Evolutionary conservation across 768 basidiomycete genomes (phyloP).

Genomic region (Termitomyces sp.): DNA sequence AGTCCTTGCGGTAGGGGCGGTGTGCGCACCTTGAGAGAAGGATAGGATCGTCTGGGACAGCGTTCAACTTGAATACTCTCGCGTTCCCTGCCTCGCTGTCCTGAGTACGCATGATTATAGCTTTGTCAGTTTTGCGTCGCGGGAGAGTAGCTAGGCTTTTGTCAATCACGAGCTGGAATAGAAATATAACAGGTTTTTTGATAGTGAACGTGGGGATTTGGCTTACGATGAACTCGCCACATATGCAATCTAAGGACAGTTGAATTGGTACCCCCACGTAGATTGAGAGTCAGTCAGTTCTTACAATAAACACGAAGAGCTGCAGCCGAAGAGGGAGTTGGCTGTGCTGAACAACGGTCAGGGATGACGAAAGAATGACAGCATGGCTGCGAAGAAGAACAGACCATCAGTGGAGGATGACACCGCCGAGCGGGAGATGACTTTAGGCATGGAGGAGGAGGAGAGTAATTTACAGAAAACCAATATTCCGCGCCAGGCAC

Average conservation of each 20-base stretch:
- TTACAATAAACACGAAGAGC: constrained; percentile 80
- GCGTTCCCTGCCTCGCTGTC: constrained; percentile 56
- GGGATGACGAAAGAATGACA: neutral
- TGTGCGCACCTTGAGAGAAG: constrained; percentile 69
- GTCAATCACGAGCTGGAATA: constrained; percentile 73
- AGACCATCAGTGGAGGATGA: constrained; percentile 86
- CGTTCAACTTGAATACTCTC: constrained; percentile 86
- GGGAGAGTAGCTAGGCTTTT: constrained; percentile 68
- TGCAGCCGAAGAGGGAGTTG: constrained; percentile 75
- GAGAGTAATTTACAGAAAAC: constrained; percentile 7
- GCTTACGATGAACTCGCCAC: constrained; percentile 83
- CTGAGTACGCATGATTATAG: constrained; percentile 76
- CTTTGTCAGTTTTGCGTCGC: constrained; percentile 71
- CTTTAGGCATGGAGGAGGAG: constrained; percentile 74
- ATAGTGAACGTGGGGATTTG: neutral
- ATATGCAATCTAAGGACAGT: constrained; percentile 65
- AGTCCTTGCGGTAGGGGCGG: neutral
- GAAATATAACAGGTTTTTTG: neutral
- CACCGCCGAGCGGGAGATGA: constrained; percentile 84
- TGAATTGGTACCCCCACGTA: constrained; percentile 11
- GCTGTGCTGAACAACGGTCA: constrained; percentile 49
- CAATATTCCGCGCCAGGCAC: constrained; percentile 13
- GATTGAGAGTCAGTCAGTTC: constrained; percentile 22
- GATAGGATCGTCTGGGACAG: constrained; percentile 61
- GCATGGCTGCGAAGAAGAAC: constrained; percentile 17